Base-by-base conservation (phyloP, 768 basidiomycete species). In the Cystobasidium tubakii region DNA sequence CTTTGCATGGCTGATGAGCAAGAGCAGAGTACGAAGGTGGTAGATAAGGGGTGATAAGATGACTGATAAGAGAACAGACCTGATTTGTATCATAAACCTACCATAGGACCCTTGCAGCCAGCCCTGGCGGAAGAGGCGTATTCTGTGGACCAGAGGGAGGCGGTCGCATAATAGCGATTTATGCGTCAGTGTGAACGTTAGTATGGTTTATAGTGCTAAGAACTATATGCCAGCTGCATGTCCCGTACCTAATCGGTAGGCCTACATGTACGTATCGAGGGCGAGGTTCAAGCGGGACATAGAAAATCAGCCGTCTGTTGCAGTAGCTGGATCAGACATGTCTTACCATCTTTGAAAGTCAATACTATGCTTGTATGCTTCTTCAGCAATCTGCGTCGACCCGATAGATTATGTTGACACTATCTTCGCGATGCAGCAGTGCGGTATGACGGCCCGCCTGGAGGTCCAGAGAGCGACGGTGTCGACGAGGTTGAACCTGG, bases 1-100 rank as follows among this genome's bases (percentile, higher is more conserved):
- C 91, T 87, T 80, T 75, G 76, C 81, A 81, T 19, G 74, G 73
- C 73, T 70, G 67, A n/a, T 17, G 62, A 33, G 29, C 21, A 23
- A n/a, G n/a, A n/a, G n/a, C n/a, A n/a, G n/a, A n/a, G n/a, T n/a
- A n/a, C n/a, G n/a, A n/a, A n/a, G n/a, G n/a, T n/a, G n/a, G n/a
- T n/a, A 63, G 33, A 36, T 17, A 50, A 4, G 34, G 31, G 21
- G 25, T 44, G 29, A 12, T 6, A 39, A 31, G 43, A 29, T 66
- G 7, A 29, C 39, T 44, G 15, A 6, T 25, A 36, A 15, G 12
- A 66, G 31, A 63, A n/a, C 23, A 31, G 12, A 15, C 36, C 33
- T 63, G 33, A 9, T 33, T 63, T 33, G 23, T 42, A 31, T 9
- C 9, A 12, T 44, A 6, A 15, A 65, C 63, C 4, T 13, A 65